Evolutionary conservation across 1,284 basidiomycete species (phyloP).

Genomic region (Prillingera fragicola): DNA sequence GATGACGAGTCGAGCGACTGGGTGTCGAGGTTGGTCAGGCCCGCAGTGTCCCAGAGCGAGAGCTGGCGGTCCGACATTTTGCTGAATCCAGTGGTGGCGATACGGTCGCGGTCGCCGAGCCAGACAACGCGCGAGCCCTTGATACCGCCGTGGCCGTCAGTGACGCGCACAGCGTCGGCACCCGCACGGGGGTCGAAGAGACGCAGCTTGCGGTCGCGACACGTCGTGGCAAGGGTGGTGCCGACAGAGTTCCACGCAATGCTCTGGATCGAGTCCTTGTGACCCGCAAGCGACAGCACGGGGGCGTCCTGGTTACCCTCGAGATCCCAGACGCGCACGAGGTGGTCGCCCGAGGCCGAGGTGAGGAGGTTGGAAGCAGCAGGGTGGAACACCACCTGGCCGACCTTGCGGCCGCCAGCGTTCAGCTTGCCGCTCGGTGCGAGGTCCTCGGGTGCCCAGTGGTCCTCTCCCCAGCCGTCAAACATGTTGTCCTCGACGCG

Average conservation of each 20-base stretch:
- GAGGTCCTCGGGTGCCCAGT: constrained; percentile 75
- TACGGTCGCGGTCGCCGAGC: constrained; percentile 82
- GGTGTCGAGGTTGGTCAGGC: constrained; percentile 68
- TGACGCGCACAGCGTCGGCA: constrained; percentile 67
- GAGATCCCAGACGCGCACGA: constrained; percentile 88
- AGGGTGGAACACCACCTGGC: constrained; percentile 92
- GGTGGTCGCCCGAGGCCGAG: constrained; percentile 80
- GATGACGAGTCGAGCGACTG: constrained; percentile 67
- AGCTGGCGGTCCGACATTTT: constrained; percentile 91
- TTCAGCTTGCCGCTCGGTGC: constrained; percentile 58
- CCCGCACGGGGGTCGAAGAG: constrained; percentile 83
- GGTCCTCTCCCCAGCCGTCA: constrained; percentile 79
- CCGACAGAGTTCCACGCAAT: constrained; percentile 80
- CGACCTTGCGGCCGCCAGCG: constrained; percentile 66
- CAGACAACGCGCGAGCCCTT: constrained; percentile 86
- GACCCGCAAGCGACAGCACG: constrained; percentile 62
- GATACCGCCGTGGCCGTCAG: constrained; percentile 87
- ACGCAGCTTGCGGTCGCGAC: constrained; percentile 84
- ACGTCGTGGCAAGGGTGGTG: constrained; percentile 65
- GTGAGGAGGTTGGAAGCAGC: constrained; percentile 82
- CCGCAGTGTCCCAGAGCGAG: constrained; percentile 74
- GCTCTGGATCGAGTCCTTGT: constrained; percentile 82
- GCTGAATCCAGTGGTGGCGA: constrained; percentile 92
- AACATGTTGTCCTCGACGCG: constrained; percentile 66
- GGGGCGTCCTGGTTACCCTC: constrained; percentile 59